Percentiles rank a stretch among this genome's conserved stretches.
Conservation (phyloP, 192 early-diverging fungal genomes). For the Pilobolus umbonatus region DNA sequence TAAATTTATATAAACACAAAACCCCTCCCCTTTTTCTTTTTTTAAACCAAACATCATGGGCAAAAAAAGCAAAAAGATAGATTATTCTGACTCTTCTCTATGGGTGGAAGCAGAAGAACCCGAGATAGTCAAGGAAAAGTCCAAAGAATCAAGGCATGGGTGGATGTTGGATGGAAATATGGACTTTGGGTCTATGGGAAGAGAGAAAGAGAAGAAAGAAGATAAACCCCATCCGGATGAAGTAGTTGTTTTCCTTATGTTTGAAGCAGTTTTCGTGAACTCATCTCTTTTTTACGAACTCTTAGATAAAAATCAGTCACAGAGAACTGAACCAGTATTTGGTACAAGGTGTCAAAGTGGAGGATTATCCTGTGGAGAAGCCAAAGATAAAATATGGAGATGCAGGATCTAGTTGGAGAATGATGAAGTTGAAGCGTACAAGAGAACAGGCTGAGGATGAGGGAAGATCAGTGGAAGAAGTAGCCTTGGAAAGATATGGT, state of each 20-base stretch:
- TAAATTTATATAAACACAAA: no score
- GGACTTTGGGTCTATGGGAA: slow-evolving; percentile 41
- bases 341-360: slow-evolving; percentile 35
- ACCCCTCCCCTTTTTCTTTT: background rate
- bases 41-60: background rate
- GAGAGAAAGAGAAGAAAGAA: slow-evolving; percentile 32
- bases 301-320: slow-evolving; percentile 36
- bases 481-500: slow-evolving; percentile 70
- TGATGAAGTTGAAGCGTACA: slow-evolving; percentile 70
- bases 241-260: slow-evolving; percentile 28
- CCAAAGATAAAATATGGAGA: slow-evolving; percentile 43
- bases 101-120: slow-evolving; percentile 11
- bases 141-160: slow-evolving; percentile 13
- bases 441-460: slow-evolving; percentile 68
- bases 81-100: slow-evolving; percentile 31
- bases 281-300: no score
- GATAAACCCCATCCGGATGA: slow-evolving; percentile 38
- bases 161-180: slow-evolving; percentile 37
- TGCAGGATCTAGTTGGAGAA: slow-evolving; percentile 66
- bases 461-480: slow-evolving; percentile 51
- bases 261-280: no score
- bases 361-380: slow-evolving; percentile 37
- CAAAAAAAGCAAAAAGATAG: slow-evolving; percentile 23
- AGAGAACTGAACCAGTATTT: slow-evolving; percentile 42
- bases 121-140: background rate